These are phyloP conservation scores for Gillenia trifoliata DNA, from an alignment of 306 rosid genomes.

Conservation along the genomic window DNA sequence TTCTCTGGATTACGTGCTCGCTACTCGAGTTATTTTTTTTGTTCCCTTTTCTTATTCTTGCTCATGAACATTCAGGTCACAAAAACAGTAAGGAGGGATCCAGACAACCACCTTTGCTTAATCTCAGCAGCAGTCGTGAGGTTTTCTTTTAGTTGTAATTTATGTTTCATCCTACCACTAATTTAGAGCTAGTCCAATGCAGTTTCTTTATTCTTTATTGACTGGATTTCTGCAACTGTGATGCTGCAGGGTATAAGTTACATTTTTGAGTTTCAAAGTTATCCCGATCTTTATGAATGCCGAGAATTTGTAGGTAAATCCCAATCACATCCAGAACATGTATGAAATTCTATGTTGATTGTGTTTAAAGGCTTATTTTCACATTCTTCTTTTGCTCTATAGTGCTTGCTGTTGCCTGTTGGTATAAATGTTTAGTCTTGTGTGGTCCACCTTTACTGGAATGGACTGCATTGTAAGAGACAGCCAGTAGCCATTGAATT, in stretches of 20 bases:
- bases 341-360: background rate
- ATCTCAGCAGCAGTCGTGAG: slow-evolving; percentile 54
- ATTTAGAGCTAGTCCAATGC: background rate
- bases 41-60: background rate
- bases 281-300: slow-evolving; percentile 71
- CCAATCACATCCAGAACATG: background rate
- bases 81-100: slow-evolving; percentile 87
- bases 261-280: slow-evolving; percentile 81
- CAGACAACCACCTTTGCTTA: slow-evolving; percentile 83
- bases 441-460: background rate
- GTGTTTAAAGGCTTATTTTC: slow-evolving; percentile 6
- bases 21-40: background rate
- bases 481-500: no score
- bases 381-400: slow-evolving; percentile 1
- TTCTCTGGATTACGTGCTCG: background rate
- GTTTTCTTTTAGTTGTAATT: slow-evolving; percentile 30
- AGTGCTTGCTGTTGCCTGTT: background rate
- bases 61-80: slow-evolving; percentile 49
- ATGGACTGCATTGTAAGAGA: background rate
- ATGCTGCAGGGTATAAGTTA: slow-evolving; percentile 66
- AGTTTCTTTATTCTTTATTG: background rate
- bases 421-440: background rate
- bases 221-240: slow-evolving; percentile 4
- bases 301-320: slow-evolving; percentile 81
- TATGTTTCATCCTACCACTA: background rate